phyloP scores from a whole-genome alignment of 2,329 filamentous ascomycete genomes.

The Waltergamsia citrina region DNA sequence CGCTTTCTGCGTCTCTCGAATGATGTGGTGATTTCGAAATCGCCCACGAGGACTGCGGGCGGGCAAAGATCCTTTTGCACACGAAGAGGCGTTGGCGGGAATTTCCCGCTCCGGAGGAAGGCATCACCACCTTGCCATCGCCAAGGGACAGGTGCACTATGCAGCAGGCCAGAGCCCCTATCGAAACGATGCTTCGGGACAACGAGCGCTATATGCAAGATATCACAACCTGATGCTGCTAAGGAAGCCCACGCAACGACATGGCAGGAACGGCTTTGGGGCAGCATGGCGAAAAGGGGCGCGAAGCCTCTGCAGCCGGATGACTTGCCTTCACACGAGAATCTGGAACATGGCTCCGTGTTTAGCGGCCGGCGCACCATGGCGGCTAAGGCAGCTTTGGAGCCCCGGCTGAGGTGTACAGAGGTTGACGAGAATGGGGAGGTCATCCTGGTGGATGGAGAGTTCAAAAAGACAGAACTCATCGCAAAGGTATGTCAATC shows the following conservation, averaged over 20 bases:
- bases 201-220: constrained; percentile 11
- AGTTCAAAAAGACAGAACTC: constrained; percentile 95
- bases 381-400: constrained; percentile 68
- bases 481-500: constrained; percentile 67
- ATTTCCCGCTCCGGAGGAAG: no score
- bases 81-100: no score
- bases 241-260: constrained; percentile 12
- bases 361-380: constrained; percentile 63
- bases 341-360: constrained; percentile 49
- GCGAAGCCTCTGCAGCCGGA: constrained; percentile 40
- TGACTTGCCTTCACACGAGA: constrained; percentile 48
- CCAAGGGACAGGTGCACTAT: not conserved
- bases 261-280: constrained; percentile 43
- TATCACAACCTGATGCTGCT: constrained; percentile 10
- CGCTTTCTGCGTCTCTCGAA: constrained; percentile 67
- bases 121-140: not conserved
- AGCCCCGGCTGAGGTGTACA: constrained; percentile 82
- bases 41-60: no score
- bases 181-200: constrained; percentile 18
- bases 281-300: constrained; percentile 23
- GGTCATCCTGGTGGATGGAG: constrained; percentile 84
- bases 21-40: no score
- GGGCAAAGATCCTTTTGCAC: no score
- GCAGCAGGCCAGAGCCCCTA: not conserved
- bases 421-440: constrained; percentile 90